Conservation (phyloP, 1,139 yeast genomes). For the Candida mesenterica region DNA sequence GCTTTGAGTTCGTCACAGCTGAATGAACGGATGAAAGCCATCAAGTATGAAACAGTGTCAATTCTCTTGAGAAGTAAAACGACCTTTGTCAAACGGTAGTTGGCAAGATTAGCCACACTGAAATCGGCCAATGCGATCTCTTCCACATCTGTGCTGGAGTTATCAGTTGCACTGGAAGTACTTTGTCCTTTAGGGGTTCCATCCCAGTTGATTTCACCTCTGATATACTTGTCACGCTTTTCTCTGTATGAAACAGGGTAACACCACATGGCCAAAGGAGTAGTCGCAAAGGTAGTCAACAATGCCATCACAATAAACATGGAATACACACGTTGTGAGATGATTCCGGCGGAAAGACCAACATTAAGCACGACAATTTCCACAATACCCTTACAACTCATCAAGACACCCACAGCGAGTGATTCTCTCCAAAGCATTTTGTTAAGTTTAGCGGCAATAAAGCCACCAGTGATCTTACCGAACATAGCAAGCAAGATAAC, state of each 20-base stretch:
- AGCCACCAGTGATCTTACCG: conserved; percentile 67
- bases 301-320: conserved; percentile 84
- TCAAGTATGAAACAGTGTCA: conserved; percentile 33
- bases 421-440: conserved; percentile 72
- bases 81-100: conserved; percentile 23
- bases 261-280: conserved; percentile 61
- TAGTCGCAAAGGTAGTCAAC: conserved; percentile 69
- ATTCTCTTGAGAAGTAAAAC: conserved; percentile 30
- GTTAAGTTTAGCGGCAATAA: conserved; percentile 57
- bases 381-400: conserved; percentile 87
- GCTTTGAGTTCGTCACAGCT: conserved; percentile 45
- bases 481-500: conserved; percentile 62
- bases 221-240: conserved; percentile 40
- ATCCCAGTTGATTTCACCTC: conserved; percentile 43
- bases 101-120: conserved; percentile 17
- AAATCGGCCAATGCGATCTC: conserved; percentile 11
- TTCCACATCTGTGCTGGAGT: conserved; percentile 1
- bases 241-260: conserved; percentile 65
- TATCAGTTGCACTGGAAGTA: conserved; percentile 4
- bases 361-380: conserved; percentile 75
- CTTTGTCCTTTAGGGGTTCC: conserved; percentile 19
- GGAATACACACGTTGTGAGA: conserved; percentile 61
- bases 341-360: conserved; percentile 69
- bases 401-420: conserved; percentile 71
- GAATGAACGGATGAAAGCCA: conserved; percentile 29